phyloP scores from a whole-genome alignment of 2,329 filamentous ascomycete species.

The Raffaelea ambrosiae region DNA sequence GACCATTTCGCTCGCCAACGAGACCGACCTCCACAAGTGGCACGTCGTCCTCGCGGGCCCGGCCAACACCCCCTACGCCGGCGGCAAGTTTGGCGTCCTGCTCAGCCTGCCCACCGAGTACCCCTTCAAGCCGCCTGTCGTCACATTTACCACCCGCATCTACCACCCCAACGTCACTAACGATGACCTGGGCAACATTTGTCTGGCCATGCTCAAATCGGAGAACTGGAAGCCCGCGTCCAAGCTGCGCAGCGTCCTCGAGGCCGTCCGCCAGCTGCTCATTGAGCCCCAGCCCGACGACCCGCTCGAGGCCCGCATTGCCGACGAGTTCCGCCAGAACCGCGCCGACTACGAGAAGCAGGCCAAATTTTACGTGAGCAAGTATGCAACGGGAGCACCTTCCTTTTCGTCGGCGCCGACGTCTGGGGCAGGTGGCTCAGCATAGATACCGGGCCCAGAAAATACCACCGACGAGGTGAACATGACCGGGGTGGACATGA shows the following conservation, averaged over 20 bases:
- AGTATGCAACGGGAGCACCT: slow-evolving; percentile 51
- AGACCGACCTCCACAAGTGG: slow-evolving; percentile 44
- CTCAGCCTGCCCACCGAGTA: slow-evolving; percentile 71
- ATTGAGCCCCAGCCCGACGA: slow-evolving; percentile 81
- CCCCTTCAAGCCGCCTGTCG: slow-evolving; percentile 78
- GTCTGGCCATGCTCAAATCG: slow-evolving; percentile 70
- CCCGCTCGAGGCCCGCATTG: slow-evolving; percentile 78
- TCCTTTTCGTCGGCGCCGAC: background rate
- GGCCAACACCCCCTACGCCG: slow-evolving; percentile 39
- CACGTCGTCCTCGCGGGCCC: slow-evolving; percentile 39
- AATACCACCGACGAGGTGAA: too few species aligned
- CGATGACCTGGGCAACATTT: slow-evolving; percentile 78
- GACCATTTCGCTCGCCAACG: slow-evolving; percentile 34
- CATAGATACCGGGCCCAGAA: too few species aligned
- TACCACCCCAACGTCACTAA: slow-evolving; percentile 95
- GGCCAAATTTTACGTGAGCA: slow-evolving; percentile 63
- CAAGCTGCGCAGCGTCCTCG: slow-evolving; percentile 65
- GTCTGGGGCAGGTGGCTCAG: too few species aligned
- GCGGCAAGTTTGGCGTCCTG: slow-evolving; percentile 65
- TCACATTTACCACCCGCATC: slow-evolving; percentile 80
- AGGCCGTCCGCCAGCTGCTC: slow-evolving; percentile 66
- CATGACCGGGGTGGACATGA: too few species aligned
- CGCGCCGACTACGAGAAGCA: slow-evolving; percentile 63
- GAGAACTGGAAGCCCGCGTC: slow-evolving; percentile 91
- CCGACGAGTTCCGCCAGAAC: slow-evolving; percentile 70